phyloP scores from a whole-genome alignment of 1,284 basidiomycete species.

The Paramarasmius palmivorus region DNA sequence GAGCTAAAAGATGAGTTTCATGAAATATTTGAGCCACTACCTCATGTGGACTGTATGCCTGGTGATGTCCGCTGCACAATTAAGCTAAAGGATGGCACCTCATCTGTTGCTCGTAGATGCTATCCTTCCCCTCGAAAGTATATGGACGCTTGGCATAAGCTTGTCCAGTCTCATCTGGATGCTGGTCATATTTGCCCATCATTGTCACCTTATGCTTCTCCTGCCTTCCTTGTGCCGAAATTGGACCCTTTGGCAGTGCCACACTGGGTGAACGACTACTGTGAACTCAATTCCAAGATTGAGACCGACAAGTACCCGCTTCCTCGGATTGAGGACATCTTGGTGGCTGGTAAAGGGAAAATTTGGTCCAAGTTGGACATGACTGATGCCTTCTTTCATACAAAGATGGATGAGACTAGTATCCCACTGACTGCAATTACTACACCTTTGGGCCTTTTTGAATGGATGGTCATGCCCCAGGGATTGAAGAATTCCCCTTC shows the following conservation, averaged over 20 bases:
- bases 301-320: no score
- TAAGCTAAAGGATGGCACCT: slow-evolving; percentile 22
- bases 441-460: slow-evolving; percentile 35
- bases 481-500: slow-evolving; percentile 31
- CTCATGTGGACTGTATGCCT: slow-evolving; percentile 21
- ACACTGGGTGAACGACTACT: slow-evolving; percentile 36
- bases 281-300: slow-evolving; percentile 32
- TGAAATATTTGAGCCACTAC: slow-evolving; percentile 15
- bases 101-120: slow-evolving; percentile 14
- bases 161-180: slow-evolving; percentile 27
- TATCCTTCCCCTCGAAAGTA: slow-evolving; percentile 29
- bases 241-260: slow-evolving; percentile 29
- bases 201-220: slow-evolving; percentile 25
- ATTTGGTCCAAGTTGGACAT: slow-evolving; percentile 15
- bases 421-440: slow-evolving; percentile 1
- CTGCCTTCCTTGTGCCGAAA: slow-evolving; percentile 33
- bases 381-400: slow-evolving; percentile 11
- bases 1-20: slow-evolving; percentile 16
- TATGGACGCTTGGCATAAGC: slow-evolving; percentile 23
- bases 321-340: slow-evolving; percentile 27
- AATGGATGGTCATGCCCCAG: slow-evolving; percentile 18
- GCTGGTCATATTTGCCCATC: slow-evolving; percentile 29
- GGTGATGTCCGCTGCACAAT: slow-evolving; percentile 26
- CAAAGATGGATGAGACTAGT: neutral
- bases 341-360: slow-evolving; percentile 26